These are phyloP conservation scores for Epichloe typhina DNA, from an alignment of 2,329 filamentous ascomycete genomes.

Conservation along the genomic window DNA sequence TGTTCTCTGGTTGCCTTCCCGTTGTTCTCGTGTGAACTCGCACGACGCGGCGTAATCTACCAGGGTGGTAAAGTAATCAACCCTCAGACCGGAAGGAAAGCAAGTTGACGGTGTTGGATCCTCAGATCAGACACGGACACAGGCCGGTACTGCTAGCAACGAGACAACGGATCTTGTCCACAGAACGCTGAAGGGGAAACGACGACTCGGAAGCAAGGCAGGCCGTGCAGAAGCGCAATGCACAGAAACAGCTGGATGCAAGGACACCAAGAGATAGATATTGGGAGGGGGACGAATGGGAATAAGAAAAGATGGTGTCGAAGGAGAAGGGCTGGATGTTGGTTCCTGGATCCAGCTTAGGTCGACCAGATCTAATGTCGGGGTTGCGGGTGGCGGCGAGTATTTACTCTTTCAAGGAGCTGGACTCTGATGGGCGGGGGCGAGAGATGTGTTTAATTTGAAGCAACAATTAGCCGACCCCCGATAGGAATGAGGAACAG, in stretches of 20 bases:
- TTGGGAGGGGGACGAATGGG: neutral
- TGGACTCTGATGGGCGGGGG: slow-evolving; percentile 7
- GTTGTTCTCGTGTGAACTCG: slow-evolving; percentile 4
- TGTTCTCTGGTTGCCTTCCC: neutral
- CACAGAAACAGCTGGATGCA: neutral
- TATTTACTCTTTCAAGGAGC: slow-evolving; percentile 3
- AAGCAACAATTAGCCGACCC: slow-evolving; percentile 6
- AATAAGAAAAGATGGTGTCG: neutral
- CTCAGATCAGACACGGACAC: neutral
- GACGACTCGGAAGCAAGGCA: neutral
- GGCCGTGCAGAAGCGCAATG: neutral
- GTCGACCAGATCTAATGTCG: slow-evolving; percentile 4
- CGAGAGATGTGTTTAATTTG: slow-evolving; percentile 8
- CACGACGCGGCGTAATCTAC: slow-evolving; percentile 4
- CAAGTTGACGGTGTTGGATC: neutral
- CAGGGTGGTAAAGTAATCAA: slow-evolving; percentile 4
- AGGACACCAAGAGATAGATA: neutral
- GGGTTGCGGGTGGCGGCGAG: slow-evolving; percentile 6
- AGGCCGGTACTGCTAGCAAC: neutral
- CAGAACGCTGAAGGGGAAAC: neutral
- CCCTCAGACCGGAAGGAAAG: neutral
- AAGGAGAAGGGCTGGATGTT: neutral
- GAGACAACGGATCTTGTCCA: neutral
- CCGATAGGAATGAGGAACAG: slow-evolving; percentile 1
- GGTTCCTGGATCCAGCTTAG: slow-evolving; percentile 6